Evolutionary conservation across 352 stramenopile genomes (phyloP).

Genomic region (Phytopythium helicoides): DNA sequence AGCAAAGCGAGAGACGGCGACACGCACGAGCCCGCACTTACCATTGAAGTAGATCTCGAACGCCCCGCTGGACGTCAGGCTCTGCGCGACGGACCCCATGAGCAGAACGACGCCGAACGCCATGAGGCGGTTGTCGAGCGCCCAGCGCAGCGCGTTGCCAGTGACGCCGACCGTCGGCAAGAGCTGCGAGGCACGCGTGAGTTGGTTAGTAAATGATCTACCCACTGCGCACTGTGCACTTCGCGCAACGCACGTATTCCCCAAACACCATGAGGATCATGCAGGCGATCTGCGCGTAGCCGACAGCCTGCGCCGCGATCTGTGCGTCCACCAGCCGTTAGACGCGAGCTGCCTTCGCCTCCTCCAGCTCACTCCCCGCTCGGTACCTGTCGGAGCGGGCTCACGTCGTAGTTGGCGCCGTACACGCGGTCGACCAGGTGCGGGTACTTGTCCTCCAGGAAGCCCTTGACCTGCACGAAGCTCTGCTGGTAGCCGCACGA

Average conservation of each 20-base stretch:
- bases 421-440: conserved; percentile 65
- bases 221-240: too few species aligned
- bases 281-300: conserved; percentile 41
- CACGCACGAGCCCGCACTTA: conserved; percentile 12
- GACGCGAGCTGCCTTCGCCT: not conserved
- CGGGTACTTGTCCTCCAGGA: conserved; percentile 71
- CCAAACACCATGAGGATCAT: conserved; percentile 68
- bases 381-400: conserved; percentile 42
- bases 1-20: not conserved
- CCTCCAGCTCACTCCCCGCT: not conserved
- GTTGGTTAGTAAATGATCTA: too few species aligned
- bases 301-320: conserved; percentile 38
- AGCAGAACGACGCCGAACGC: conserved; percentile 69
- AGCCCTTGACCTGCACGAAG: conserved; percentile 65
- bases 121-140: conserved; percentile 65
- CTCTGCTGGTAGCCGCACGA: conserved; percentile 82
- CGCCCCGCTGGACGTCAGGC: conserved; percentile 61
- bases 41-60: conserved; percentile 86
- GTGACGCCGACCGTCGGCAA: conserved; percentile 46
- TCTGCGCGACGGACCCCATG: conserved; percentile 57
- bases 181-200: conserved; percentile 23
- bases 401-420: conserved; percentile 59
- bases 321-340: conserved; percentile 3
- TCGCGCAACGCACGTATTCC: conserved; percentile 49
- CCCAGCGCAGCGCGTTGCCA: conserved; percentile 53